Conservation (phyloP, 192 early-diverging fungal species). For the Hyaloraphidium curvatum region DNA sequence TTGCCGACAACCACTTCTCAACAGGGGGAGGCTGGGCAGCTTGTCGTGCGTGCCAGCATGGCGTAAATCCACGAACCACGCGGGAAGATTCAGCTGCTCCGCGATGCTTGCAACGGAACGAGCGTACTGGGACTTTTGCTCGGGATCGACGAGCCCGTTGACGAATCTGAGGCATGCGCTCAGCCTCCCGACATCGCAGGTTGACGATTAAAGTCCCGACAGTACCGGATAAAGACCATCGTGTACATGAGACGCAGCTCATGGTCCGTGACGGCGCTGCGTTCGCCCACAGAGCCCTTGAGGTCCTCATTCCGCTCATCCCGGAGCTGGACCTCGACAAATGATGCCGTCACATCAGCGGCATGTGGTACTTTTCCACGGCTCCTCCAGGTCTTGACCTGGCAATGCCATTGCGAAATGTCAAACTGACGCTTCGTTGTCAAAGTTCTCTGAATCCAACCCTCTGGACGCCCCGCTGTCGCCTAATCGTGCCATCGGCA, state of each 20-base stretch:
- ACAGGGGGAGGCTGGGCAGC: conserved; percentile 19
- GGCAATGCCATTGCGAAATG: neutral
- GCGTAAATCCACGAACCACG: conserved; percentile 37
- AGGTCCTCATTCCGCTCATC: neutral
- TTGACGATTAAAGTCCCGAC: too few relatives aligned
- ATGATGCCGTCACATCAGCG: neutral
- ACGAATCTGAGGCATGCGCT: conserved; percentile 22
- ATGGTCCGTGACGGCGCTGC: conserved; percentile 16
- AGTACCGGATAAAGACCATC: conserved; percentile 28
- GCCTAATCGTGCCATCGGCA: neutral
- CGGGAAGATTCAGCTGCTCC: conserved; percentile 26
- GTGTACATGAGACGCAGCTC: conserved; percentile 26
- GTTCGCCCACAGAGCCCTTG: neutral
- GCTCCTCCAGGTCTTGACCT: neutral
- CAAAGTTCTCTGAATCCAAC: neutral
- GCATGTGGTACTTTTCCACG: neutral
- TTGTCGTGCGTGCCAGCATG: conserved; percentile 32
- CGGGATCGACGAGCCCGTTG: conserved; percentile 29
- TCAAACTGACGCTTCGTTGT: neutral
- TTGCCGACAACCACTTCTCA: conserved; percentile 23
- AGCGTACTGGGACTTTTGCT: conserved; percentile 27
- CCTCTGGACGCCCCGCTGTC: neutral
- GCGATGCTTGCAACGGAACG: conserved; percentile 21
- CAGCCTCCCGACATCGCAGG: neutral
- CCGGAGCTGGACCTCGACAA: neutral